These are phyloP conservation scores for Apiospora rasikravindrae DNA, from an alignment of 2,329 filamentous ascomycete genomes.

Conservation along the genomic window DNA sequence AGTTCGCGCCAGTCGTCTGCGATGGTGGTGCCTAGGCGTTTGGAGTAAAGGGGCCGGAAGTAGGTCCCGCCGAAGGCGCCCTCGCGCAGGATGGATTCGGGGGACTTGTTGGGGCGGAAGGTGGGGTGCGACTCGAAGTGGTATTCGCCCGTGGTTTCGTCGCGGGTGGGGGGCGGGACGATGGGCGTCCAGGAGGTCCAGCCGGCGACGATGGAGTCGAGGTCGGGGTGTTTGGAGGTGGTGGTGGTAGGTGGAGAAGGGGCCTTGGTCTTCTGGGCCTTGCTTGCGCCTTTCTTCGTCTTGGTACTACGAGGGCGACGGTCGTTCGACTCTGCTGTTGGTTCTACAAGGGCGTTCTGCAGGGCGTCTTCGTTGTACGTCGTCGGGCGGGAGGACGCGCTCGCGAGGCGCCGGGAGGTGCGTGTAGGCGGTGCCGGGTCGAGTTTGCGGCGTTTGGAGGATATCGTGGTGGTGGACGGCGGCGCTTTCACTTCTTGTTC, in stretches of 20 bases:
- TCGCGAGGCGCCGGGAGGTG: conserved; percentile 53
- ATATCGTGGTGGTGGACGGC: conserved; percentile 25
- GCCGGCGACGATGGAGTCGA: conserved; percentile 34
- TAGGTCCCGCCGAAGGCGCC: conserved; percentile 59
- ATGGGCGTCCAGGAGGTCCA: conserved; percentile 51
- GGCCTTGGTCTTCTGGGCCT: not conserved
- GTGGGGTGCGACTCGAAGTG: conserved; percentile 49
- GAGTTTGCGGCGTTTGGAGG: conserved; percentile 48
- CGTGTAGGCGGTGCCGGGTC: conserved; percentile 44
- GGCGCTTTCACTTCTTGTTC: conserved; percentile 18
- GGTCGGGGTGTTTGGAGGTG: conserved; percentile 24
- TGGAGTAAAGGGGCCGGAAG: conserved; percentile 53
- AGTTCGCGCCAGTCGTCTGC: conserved; percentile 53
- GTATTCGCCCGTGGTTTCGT: conserved; percentile 48
- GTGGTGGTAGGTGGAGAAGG: not conserved
- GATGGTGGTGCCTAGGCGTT: conserved; percentile 46
- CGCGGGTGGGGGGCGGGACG: conserved; percentile 46
- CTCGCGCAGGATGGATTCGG: conserved; percentile 55
- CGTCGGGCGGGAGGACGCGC: conserved; percentile 36
- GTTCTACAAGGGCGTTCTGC: not conserved
- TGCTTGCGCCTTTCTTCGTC: conserved; percentile 2
- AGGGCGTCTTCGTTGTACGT: conserved; percentile 44
- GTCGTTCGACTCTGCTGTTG: conserved; percentile 16
- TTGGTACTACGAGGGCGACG: not conserved
- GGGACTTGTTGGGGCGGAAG: conserved; percentile 59